phyloP scores from a whole-genome alignment of 192 early-diverging fungal species.

The Umbelopsis sp. region DNA sequence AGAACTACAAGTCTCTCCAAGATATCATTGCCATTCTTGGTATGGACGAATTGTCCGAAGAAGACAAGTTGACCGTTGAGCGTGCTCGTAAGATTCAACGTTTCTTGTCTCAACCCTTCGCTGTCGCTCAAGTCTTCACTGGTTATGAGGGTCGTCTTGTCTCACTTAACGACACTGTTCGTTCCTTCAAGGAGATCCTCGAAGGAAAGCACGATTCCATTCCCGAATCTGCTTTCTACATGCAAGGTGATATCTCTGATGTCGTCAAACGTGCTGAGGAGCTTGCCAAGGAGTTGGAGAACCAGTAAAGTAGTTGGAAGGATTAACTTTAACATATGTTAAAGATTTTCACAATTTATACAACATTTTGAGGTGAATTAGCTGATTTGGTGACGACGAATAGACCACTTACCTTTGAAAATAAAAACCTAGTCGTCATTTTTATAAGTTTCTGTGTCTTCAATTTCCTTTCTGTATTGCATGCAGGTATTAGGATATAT shows the following conservation, averaged over 20 bases:
- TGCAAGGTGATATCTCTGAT: slow-evolving; percentile 97
- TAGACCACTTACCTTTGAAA: neutral
- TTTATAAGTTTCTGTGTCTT: neutral
- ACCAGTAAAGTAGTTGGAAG: slow-evolving; percentile 23
- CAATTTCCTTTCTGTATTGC: too few species aligned
- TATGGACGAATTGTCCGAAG: slow-evolving; percentile 99
- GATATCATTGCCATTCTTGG: slow-evolving; percentile 99
- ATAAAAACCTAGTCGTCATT: slow-evolving; percentile 2
- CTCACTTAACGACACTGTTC: slow-evolving; percentile 88
- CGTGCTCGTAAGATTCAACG: slow-evolving; percentile 99
- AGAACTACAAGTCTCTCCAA: slow-evolving; percentile 98
- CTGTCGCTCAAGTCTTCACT: slow-evolving; percentile 95
- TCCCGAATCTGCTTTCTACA: slow-evolving; percentile 97
- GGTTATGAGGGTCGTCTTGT: slow-evolving; percentile 97
- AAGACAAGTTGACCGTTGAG: slow-evolving; percentile 88
- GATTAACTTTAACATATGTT: neutral
- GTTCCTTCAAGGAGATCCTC: slow-evolving; percentile 96
- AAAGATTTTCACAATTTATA: neutral
- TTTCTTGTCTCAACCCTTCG: slow-evolving; percentile 99
- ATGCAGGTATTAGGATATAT: too few species aligned
- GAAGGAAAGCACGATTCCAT: slow-evolving; percentile 95
- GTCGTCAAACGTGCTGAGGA: slow-evolving; percentile 85
- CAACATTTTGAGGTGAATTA: neutral
- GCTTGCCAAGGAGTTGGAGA: slow-evolving; percentile 39
- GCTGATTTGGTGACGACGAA: neutral